Evolutionary conservation across 352 stramenopile species (phyloP).

Genomic region (Pythium chondricola): DNA sequence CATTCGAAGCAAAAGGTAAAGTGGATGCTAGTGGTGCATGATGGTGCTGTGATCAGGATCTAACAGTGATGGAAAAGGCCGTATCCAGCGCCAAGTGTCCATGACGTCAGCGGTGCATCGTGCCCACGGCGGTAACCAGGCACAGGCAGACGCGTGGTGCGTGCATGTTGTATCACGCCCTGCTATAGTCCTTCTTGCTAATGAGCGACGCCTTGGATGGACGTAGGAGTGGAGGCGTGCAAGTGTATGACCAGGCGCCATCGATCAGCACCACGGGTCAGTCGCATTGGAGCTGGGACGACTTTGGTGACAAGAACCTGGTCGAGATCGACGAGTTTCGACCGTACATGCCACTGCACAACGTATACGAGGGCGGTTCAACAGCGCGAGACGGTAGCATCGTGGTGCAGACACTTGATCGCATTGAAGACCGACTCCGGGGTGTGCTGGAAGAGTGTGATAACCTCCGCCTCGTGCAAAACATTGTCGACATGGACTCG

Average conservation of each 20-base stretch:
- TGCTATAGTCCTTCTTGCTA: too few species aligned
- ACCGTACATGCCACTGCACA: constrained; percentile 71
- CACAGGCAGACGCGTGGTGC: constrained; percentile 1
- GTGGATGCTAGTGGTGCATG: not conserved
- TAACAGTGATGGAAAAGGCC: constrained; percentile 11
- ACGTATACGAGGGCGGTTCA: constrained; percentile 66
- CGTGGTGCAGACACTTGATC: constrained; percentile 44
- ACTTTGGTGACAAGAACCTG: constrained; percentile 44
- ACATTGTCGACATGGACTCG: constrained; percentile 77
- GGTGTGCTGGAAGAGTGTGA: constrained; percentile 62
- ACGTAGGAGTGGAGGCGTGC: constrained; percentile 41
- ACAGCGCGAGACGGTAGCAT: constrained; percentile 47
- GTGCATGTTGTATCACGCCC: too few species aligned
- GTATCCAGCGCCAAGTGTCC: constrained; percentile 30
- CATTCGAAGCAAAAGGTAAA: constrained; percentile 72
- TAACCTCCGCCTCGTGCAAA: constrained; percentile 52
- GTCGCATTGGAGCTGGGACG: constrained; percentile 53
- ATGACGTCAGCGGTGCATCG: constrained; percentile 17
- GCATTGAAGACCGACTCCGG: constrained; percentile 53
- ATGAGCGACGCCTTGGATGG: not conserved
- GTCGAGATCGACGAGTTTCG: constrained; percentile 74
- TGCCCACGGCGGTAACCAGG: too few species aligned
- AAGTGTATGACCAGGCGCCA: constrained; percentile 58
- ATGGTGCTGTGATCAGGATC: not conserved
- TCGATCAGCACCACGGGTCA: constrained; percentile 1